Percentiles rank a stretch among this genome's conserved stretches.
Evolutionary conservation across 2,329 filamentous ascomycete genomes (phyloP).

Genomic region (Curvularia sp.): DNA sequence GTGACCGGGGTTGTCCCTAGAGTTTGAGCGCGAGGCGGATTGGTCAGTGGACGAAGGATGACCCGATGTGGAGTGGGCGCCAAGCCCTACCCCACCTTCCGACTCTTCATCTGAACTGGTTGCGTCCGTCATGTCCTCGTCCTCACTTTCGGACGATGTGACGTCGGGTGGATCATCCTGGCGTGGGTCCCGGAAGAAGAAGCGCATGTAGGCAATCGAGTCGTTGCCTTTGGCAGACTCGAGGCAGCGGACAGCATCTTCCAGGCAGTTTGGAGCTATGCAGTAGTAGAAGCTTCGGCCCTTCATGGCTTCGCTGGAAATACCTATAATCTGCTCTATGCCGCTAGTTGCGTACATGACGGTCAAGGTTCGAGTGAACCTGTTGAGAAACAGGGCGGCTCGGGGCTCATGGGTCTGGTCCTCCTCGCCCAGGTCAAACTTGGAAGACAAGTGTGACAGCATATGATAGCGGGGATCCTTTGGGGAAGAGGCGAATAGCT

Average conservation of each 20-base stretch:
- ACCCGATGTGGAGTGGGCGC: slow-evolving; percentile 30
- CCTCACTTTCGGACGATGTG: slow-evolving; percentile 56
- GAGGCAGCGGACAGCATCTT: slow-evolving; percentile 77
- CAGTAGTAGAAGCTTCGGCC: slow-evolving; percentile 87
- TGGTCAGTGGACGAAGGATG: slow-evolving; percentile 29
- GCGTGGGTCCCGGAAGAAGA: slow-evolving; percentile 80
- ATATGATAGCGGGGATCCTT: slow-evolving; percentile 88
- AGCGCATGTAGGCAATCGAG: slow-evolving; percentile 87
- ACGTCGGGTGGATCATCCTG: slow-evolving; percentile 52
- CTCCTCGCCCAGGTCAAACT: slow-evolving; percentile 68
- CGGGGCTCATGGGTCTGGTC: slow-evolving; percentile 74
- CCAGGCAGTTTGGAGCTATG: slow-evolving; percentile 77
- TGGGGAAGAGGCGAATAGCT: slow-evolving; percentile 80
- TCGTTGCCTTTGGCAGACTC: slow-evolving; percentile 90
- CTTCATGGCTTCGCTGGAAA: slow-evolving; percentile 71
- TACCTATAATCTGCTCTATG: slow-evolving; percentile 75
- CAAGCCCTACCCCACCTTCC: slow-evolving; percentile 56
- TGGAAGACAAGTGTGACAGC: slow-evolving; percentile 82
- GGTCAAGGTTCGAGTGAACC: slow-evolving; percentile 81
- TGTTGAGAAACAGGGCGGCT: slow-evolving; percentile 83
- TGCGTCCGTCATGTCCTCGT: slow-evolving; percentile 58
- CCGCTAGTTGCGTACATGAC: slow-evolving; percentile 88
- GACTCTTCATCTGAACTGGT: slow-evolving; percentile 57
- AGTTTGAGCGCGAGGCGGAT: slow-evolving; percentile 51
- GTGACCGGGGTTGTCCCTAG: slow-evolving; percentile 54